Percentiles rank a stretch among this genome's conserved stretches.
Conservation (phyloP, 2,329 filamentous ascomycete species). For the Aspergillus amoenus region DNA sequence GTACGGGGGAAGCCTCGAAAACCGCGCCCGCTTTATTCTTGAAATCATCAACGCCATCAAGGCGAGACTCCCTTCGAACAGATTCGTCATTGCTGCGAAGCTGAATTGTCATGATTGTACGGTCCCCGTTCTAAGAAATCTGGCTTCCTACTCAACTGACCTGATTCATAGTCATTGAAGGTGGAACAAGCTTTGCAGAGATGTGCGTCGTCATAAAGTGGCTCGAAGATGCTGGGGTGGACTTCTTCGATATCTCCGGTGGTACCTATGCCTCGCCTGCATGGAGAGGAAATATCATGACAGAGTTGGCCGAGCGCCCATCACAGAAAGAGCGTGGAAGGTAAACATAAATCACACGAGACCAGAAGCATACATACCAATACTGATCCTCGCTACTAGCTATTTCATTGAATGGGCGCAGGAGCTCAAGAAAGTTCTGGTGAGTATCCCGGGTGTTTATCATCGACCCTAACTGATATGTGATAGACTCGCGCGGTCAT, state of each 20-base stretch:
- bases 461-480: background rate
- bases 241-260: constrained; percentile 24
- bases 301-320: background rate
- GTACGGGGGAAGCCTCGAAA: constrained; percentile 22
- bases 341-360: background rate
- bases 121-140: background rate
- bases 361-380: background rate
- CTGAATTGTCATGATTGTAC: background rate
- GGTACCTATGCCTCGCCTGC: constrained; percentile 23
- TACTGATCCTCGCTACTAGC: background rate
- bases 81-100: background rate
- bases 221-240: constrained; percentile 23
- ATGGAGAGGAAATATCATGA: background rate
- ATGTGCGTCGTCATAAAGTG: constrained; percentile 23
- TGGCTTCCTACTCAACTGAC: background rate
- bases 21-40: constrained; percentile 22
- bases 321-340: background rate
- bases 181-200: constrained; percentile 20
- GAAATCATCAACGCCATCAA: constrained; percentile 21
- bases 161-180: constrained; percentile 22
- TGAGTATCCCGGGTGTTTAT: background rate
- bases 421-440: background rate
- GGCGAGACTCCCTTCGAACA: constrained; percentile 12
- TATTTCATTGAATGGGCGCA: background rate
- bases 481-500: constrained; percentile 22